Percentiles rank a stretch among this genome's conserved stretches.
These are phyloP conservation scores for Phytophthora pistaciae DNA, from an alignment of 352 stramenopile genomes.

Conservation along the genomic window DNA sequence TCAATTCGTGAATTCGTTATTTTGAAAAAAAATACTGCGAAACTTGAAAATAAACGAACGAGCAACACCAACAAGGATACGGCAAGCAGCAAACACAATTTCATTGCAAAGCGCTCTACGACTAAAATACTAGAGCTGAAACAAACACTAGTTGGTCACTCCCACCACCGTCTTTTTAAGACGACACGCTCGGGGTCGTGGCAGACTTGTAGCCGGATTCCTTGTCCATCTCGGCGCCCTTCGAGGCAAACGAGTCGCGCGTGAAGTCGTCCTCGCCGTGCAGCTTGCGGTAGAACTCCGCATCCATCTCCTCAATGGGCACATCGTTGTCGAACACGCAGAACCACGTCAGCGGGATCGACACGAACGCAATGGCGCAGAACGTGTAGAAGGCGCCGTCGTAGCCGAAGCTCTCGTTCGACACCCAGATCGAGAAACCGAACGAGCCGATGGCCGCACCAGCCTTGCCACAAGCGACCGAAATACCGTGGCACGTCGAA, in stretches of 20 bases:
- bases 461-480: conserved; percentile 19
- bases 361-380: conserved; percentile 67
- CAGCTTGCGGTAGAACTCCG: conserved; percentile 12
- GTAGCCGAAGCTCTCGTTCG: conserved; percentile 30
- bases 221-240: conserved; percentile 21
- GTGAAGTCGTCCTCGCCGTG: conserved; percentile 8
- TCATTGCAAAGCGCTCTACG: too few relatives aligned
- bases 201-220: conserved; percentile 2
- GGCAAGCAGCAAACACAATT: too few relatives aligned
- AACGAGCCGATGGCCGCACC: conserved; percentile 31
- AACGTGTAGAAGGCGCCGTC: conserved; percentile 37
- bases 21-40: too few relatives aligned
- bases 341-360: conserved; percentile 49
- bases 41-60: too few relatives aligned
- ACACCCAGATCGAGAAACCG: conserved; percentile 33
- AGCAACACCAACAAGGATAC: too few relatives aligned
- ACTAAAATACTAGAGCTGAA: too few relatives aligned
- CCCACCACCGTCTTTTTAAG: too few relatives aligned
- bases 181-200: too few relatives aligned
- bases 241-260: conserved; percentile 14
- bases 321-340: conserved; percentile 69
- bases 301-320: conserved; percentile 30
- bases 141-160: too few relatives aligned
- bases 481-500: conserved; percentile 87
- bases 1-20: too few relatives aligned